These are phyloP conservation scores for Aspergillus avenaceus DNA, from an alignment of 495 filamentous ascomycete genomes.

Conservation along the genomic window DNA sequence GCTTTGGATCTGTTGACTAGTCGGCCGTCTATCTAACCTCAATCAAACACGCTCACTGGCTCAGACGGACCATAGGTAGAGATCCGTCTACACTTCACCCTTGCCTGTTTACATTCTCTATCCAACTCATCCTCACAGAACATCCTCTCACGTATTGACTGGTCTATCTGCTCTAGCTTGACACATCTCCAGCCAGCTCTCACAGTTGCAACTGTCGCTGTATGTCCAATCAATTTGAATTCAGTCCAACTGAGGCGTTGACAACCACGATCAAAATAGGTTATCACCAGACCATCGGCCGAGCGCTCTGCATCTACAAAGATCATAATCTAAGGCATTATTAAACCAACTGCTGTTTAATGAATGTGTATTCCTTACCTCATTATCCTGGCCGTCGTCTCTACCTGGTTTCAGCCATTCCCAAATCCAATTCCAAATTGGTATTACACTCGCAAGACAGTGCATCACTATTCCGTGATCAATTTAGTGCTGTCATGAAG, in stretches of 20 bases:
- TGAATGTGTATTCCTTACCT: background rate
- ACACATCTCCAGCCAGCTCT: conserved; percentile 5
- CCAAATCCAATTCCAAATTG: background rate
- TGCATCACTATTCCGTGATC: too few relatives aligned
- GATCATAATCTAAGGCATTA: conserved; percentile 1
- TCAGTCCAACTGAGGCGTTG: conserved; percentile 3
- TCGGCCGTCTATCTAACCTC: background rate
- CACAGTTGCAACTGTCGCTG: conserved; percentile 6
- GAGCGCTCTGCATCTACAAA: conserved; percentile 1
- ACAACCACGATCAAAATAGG: background rate
- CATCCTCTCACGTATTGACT: background rate
- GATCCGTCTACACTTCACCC: conserved; percentile 2
- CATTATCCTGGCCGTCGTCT: background rate
- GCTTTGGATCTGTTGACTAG: background rate
- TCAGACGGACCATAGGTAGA: background rate
- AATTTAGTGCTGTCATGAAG: too few relatives aligned
- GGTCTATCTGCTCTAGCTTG: conserved; percentile 3
- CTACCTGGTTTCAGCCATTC: background rate
- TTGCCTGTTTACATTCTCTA: conserved; percentile 4
- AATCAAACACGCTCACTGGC: conserved; percentile 1
- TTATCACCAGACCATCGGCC: conserved; percentile 4
- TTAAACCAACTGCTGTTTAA: background rate
- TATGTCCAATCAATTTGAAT: conserved; percentile 5
- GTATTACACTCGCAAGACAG: background rate
- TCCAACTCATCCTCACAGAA: conserved; percentile 4